Conservation (phyloP, 106 monocot genomes). For the Dioscorea dumetorum region DNA sequence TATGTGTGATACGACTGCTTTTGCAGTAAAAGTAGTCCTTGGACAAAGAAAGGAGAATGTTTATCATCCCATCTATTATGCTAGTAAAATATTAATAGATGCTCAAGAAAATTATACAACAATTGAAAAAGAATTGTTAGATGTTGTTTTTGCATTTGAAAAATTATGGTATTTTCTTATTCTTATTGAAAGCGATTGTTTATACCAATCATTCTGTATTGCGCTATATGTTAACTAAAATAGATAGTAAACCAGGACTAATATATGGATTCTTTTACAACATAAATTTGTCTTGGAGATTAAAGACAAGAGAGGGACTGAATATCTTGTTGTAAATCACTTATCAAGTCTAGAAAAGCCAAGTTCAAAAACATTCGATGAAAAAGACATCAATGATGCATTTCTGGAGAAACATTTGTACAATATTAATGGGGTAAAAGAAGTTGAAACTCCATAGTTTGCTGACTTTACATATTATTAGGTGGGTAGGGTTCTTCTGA, state of each 20-base stretch:
- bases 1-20: slow-evolving; percentile 14
- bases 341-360: too few relatives aligned
- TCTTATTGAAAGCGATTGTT: slow-evolving; percentile 5
- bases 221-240: slow-evolving; percentile 2
- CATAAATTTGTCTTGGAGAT: slow-evolving; percentile 10
- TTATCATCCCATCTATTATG: slow-evolving; percentile 14
- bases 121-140: slow-evolving; percentile 13
- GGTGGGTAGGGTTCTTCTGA: too few relatives aligned
- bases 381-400: too few relatives aligned
- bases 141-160: slow-evolving; percentile 13
- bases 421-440: too few relatives aligned
- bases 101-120: slow-evolving; percentile 9
- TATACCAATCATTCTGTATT: slow-evolving; percentile 7
- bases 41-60: slow-evolving; percentile 1
- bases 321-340: slow-evolving; percentile 7
- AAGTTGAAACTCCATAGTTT: too few relatives aligned
- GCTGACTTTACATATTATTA: too few relatives aligned
- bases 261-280: slow-evolving; percentile 7
- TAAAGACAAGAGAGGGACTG: background rate
- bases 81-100: too few relatives aligned
- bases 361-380: too few relatives aligned
- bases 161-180: slow-evolving; percentile 4
- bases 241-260: slow-evolving; percentile 4
- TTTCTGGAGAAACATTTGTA: too few relatives aligned
- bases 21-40: slow-evolving; percentile 10